Evolutionary conservation across 345 rosid species (phyloP).

Genomic region (Brassica rapa): DNA sequence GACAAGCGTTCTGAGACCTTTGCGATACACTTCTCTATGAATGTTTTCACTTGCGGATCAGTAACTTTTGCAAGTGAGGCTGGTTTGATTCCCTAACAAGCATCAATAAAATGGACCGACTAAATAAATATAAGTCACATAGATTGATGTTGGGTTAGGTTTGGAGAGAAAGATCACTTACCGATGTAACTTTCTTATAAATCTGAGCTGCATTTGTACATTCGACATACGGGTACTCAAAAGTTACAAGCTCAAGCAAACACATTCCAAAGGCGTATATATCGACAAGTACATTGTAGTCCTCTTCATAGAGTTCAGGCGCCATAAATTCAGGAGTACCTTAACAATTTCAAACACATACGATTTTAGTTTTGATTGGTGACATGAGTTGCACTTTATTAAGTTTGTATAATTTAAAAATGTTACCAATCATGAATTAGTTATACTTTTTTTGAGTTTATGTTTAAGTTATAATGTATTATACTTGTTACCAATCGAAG

Average conservation of each 20-base stretch:
- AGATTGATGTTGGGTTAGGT: not conserved
- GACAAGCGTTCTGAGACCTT: conserved; percentile 69
- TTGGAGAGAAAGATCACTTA: conserved; percentile 36
- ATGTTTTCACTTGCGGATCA: conserved; percentile 61
- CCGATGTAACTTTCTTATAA: conserved; percentile 90
- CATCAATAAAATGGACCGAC: not conserved
- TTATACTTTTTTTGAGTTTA: not conserved
- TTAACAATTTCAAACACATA: conserved; percentile 31
- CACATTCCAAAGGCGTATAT: conserved; percentile 98
- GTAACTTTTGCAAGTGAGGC: conserved; percentile 83
- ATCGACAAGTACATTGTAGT: conserved; percentile 93
- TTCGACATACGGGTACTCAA: conserved; percentile 88
- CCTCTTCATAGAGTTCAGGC: conserved; percentile 97
- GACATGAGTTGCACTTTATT: not conserved
- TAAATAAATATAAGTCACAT: not conserved
- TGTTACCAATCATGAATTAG: not conserved
- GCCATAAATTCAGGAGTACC: conserved; percentile 99
- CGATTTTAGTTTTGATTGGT: not conserved
- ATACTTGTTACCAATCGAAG: not conserved
- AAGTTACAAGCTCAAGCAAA: conserved; percentile 86
- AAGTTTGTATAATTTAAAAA: not conserved
- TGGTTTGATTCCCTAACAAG: conserved; percentile 82
- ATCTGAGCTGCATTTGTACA: conserved; percentile 95
- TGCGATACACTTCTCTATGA: conserved; percentile 90
- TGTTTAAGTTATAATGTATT: not conserved